These are phyloP conservation scores for Aureobasidium leucospermi DNA, from an alignment of 2,329 filamentous ascomycete genomes.

Conservation along the genomic window DNA sequence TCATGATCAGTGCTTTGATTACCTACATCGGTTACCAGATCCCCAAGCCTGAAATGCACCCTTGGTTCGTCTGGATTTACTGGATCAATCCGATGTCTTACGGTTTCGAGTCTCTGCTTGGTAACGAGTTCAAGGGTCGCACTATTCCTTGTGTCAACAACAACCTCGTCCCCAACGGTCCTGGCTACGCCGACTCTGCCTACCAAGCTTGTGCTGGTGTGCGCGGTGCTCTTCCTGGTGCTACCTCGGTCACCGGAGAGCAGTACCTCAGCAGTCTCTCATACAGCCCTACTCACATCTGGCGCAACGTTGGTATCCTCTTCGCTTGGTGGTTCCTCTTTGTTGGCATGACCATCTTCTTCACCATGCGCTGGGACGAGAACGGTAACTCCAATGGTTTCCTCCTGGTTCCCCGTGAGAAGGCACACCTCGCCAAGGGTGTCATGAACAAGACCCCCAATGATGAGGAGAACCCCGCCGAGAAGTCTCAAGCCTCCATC, in stretches of 20 bases:
- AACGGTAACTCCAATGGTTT: conserved; percentile 46
- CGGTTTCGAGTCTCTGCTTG: conserved; percentile 29
- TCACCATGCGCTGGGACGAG: conserved; percentile 51
- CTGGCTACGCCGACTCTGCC: conserved; percentile 33
- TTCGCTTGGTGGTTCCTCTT: conserved; percentile 58
- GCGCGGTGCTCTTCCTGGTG: conserved; percentile 51
- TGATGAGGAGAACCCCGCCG: conserved; percentile 31
- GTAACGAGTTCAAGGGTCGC: conserved; percentile 52
- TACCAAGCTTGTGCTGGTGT: conserved; percentile 36
- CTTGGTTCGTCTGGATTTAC: conserved; percentile 46
- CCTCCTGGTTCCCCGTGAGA: conserved; percentile 57
- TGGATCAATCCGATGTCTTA: conserved; percentile 39
- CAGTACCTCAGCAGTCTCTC: conserved; percentile 51
- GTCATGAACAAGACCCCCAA: conserved; percentile 38
- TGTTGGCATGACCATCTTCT: conserved; percentile 50
- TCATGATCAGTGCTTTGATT: conserved; percentile 24
- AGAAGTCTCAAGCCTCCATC: conserved; percentile 17
- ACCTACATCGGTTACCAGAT: conserved; percentile 29
- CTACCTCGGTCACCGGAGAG: conserved; percentile 51
- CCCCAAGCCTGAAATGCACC: conserved; percentile 32
- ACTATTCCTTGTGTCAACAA: conserved; percentile 51
- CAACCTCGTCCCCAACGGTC: conserved; percentile 25
- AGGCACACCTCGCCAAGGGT: conserved; percentile 31
- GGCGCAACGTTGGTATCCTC: conserved; percentile 60
- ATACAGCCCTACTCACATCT: conserved; percentile 35